Evolutionary conservation across 495 filamentous ascomycete genomes (phyloP).

Genomic region (Penicillium dipodomyicola): DNA sequence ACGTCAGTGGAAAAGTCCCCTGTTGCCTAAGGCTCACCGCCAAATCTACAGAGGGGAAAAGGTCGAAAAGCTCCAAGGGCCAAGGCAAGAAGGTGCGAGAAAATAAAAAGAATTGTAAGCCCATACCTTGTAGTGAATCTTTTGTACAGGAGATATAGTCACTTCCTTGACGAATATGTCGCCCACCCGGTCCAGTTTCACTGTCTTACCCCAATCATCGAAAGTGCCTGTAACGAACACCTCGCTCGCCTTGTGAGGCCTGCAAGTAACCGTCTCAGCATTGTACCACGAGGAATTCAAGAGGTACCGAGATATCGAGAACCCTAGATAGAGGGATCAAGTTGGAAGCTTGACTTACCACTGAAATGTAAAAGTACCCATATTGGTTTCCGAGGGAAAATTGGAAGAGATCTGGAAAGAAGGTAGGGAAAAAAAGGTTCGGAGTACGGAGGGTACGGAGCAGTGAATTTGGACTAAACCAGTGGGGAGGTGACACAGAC

Average conservation of each 20-base stretch:
- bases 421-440: conserved; percentile 4
- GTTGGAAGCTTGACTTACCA: conserved; percentile 34
- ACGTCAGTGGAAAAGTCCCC: conserved; percentile 33
- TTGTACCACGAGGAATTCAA: conserved; percentile 17
- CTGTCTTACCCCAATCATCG: conserved; percentile 85
- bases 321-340: no score
- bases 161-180: conserved; percentile 76
- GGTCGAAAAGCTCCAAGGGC: conserved; percentile 6
- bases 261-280: conserved; percentile 43
- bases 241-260: conserved; percentile 74
- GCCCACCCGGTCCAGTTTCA: conserved; percentile 71
- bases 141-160: conserved; percentile 59
- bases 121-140: conserved; percentile 81
- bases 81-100: conserved; percentile 3
- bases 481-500: conserved; percentile 24
- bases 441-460: no score
- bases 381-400: conserved; percentile 13
- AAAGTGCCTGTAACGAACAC: conserved; percentile 96
- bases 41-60: conserved; percentile 10
- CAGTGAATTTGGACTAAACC: not conserved
- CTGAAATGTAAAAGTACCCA: conserved; percentile 45
- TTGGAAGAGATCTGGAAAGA: not conserved
- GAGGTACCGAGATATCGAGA: conserved; percentile 3
- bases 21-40: conserved; percentile 23
- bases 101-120: conserved; percentile 8